Conservation (phyloP, 2,329 filamentous ascomycete genomes). For the Neurospora crassa region DNA sequence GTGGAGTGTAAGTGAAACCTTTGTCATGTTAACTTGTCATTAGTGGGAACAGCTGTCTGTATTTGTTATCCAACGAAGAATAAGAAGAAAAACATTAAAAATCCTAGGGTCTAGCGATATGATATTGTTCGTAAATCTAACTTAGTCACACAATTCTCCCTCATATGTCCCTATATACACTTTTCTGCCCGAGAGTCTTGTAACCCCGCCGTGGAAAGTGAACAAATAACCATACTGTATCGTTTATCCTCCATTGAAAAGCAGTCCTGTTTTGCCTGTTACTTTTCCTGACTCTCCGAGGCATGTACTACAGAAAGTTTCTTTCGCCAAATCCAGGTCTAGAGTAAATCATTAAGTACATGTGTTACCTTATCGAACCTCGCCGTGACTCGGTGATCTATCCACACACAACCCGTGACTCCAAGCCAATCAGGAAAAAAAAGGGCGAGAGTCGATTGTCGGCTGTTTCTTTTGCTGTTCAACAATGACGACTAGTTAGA, state of each 20-base stretch:
- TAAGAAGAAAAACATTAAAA: neutral
- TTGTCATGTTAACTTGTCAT: neutral
- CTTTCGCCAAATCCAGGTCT: neutral
- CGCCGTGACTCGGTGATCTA: no score
- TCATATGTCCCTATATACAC: neutral
- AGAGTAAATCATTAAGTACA: neutral
- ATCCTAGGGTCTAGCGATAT: neutral
- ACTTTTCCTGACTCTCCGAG: neutral
- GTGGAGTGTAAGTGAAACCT: neutral
- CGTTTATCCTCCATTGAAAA: neutral
- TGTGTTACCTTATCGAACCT: neutral
- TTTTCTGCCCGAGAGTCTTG: neutral
- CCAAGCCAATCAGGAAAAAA: no score
- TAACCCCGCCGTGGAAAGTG: neutral
- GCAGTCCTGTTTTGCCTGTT: neutral
- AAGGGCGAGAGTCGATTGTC: no score
- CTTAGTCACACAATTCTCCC: neutral
- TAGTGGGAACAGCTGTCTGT: neutral
- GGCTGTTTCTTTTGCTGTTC: neutral
- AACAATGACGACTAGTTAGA: neutral
- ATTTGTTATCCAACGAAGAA: neutral
- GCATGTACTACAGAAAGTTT: neutral
- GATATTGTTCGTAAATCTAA: neutral
- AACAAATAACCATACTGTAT: neutral
- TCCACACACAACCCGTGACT: no score